A percentile compares a stretch with the other conserved stretches of the same genome.
phyloP scores from a whole-genome alignment of 73 alveolate species.

The Tetrahymena elliotti region DNA sequence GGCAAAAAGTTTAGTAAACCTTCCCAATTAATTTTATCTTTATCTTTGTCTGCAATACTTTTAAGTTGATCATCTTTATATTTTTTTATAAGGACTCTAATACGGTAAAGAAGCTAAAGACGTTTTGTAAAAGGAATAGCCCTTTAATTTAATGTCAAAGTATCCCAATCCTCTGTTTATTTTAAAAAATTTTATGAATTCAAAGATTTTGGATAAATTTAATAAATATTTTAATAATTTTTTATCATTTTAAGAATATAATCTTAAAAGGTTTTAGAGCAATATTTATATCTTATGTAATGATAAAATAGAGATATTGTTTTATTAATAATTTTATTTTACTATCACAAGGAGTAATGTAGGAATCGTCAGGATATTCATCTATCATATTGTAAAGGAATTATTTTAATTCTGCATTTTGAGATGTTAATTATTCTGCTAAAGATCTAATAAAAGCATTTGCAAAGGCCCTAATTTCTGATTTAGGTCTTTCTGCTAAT shows the following conservation, averaged over 20 bases:
- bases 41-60: conserved; percentile 25
- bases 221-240: too few species aligned
- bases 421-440: conserved; percentile 65
- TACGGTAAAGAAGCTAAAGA: conserved; percentile 73
- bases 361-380: conserved; percentile 92
- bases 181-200: too few species aligned
- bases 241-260: too few species aligned
- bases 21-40: conserved; percentile 73
- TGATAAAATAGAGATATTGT: background rate
- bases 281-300: too few species aligned
- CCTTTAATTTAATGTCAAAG: conserved; percentile 69
- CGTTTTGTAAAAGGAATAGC: conserved; percentile 97
- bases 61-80: conserved; percentile 76
- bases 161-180: conserved; percentile 91
- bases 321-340: background rate
- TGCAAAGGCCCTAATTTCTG: conserved; percentile 85
- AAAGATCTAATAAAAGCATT: conserved; percentile 85
- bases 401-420: conserved; percentile 74
- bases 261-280: too few species aligned
- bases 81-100: conserved; percentile 75
- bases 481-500: conserved; percentile 65
- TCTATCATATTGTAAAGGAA: conserved; percentile 84
- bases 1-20: conserved; percentile 92
- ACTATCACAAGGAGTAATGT: conserved; percentile 60
- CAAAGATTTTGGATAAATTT: too few species aligned